A percentile compares a stretch with the other conserved stretches of the same genome.
Evolutionary conservation across 129 eudicot species (phyloP).

Genomic region (Pittosporum tobira): DNA sequence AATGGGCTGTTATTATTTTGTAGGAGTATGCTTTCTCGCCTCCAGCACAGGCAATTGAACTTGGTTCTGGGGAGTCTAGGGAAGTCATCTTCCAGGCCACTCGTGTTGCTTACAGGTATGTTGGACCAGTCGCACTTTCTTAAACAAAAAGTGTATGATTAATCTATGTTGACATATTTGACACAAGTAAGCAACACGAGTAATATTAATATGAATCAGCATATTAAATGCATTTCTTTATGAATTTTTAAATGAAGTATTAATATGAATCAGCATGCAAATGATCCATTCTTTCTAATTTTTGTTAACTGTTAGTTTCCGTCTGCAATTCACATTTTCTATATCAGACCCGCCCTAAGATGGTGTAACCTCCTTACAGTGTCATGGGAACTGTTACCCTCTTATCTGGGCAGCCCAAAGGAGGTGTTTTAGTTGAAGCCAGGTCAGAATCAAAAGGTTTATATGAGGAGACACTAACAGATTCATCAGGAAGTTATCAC

Average conservation of each 20-base stretch:
- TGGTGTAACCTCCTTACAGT: slow-evolving; percentile 34
- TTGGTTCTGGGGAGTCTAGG: slow-evolving; percentile 90
- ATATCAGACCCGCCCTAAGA: slow-evolving; percentile 5
- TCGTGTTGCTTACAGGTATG: slow-evolving; percentile 96
- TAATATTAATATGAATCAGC: no score
- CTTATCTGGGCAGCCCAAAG: slow-evolving; percentile 87
- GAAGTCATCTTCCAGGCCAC: slow-evolving; percentile 85
- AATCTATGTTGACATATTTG: no score
- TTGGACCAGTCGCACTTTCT: no score
- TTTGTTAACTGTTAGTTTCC: background rate
- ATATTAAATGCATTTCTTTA: no score
- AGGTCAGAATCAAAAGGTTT: slow-evolving; percentile 79
- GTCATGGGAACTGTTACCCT: slow-evolving; percentile 84
- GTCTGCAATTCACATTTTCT: background rate
- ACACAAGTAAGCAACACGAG: no score
- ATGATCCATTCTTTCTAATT: background rate
- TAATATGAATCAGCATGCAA: background rate
- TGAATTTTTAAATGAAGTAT: background rate
- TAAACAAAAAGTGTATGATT: no score
- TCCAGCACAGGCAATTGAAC: slow-evolving; percentile 83
- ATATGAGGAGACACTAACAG: slow-evolving; percentile 84
- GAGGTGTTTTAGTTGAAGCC: slow-evolving; percentile 86
- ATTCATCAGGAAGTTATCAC: slow-evolving; percentile 81
- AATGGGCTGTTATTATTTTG: slow-evolving; percentile 6
- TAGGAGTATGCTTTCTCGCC: slow-evolving; percentile 97